Evolutionary conservation across 2,329 filamentous ascomycete genomes (phyloP), one percentile per base, ranked within the genome.

Genomic region (Fusarium pseudonygamai): DNA sequence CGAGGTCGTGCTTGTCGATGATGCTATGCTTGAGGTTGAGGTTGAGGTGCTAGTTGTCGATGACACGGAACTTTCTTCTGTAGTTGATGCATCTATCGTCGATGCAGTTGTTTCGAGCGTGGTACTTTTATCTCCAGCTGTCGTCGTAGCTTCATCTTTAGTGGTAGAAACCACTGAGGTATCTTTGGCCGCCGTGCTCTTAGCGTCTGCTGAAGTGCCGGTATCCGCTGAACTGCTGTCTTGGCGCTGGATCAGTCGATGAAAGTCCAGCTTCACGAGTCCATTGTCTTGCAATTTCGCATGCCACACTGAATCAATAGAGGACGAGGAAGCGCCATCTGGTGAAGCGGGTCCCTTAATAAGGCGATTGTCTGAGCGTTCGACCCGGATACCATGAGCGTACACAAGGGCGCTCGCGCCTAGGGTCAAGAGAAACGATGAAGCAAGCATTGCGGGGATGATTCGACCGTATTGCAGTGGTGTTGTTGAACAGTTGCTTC

Each of bases 381-480:
- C 11, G 11, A 40, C 34, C 20, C 7, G 24, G 7, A 40, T 28
- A 3, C 34, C 34, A 22, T 40, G 24, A 1, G 24, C 24, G 5
- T 39, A 4, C 20, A 4, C 11, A 2, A 28, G 2, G 15, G 15
- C 7, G 20, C 34, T 55, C 18, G 1, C 11, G 14, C 34, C 4
- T 10, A 55, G 15, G 3, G 15, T 15, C 14, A 16, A 18, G 3
- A 55, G 3, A 5, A 55, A 16, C 7, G 24, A n/a, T 0, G 7
- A n/a, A 11, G 18, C 2, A 18, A 14, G 7, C 50, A 55, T 55
- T 18, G 11, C 11, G 11, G 2, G 6, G 7, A n/a, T 18, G 3
- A 10, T 15, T 0, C 1, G 20, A 7, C 15, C 0, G 20, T 16
- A 4, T 7, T 4, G 11, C 0, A 14, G 9, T 52, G 49, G 6